Evolutionary conservation across 164 flowering plant genomes (phyloP).

Genomic region (Chimonanthus praecox): DNA sequence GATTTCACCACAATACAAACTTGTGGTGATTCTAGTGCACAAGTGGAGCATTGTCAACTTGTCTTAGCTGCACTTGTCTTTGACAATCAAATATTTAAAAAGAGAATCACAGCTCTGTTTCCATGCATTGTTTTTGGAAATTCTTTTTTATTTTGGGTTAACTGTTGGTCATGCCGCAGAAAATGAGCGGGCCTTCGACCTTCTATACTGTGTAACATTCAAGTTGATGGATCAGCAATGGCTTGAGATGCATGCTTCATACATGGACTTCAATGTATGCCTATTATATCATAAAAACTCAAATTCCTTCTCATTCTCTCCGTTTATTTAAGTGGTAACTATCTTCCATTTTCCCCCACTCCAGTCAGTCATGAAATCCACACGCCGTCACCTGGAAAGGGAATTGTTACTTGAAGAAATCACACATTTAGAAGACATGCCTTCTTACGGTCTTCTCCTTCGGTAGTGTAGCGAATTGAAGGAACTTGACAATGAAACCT

Average conservation of each 20-base stretch:
- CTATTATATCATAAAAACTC: not conserved
- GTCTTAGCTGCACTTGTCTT: too few species aligned
- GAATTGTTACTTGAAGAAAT: constrained; percentile 63
- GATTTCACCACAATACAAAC: not conserved
- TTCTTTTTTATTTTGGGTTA: not conserved
- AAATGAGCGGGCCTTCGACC: constrained; percentile 28
- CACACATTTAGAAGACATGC: constrained; percentile 60
- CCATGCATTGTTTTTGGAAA: not conserved
- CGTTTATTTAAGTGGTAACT: too few species aligned
- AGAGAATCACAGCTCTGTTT: too few species aligned
- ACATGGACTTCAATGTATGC: constrained; percentile 36
- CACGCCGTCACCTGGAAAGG: constrained; percentile 62
- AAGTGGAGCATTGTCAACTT: not conserved
- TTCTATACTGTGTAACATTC: constrained; percentile 31
- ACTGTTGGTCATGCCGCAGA: constrained; percentile 16
- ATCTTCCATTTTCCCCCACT: not conserved
- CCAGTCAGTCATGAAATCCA: constrained; percentile 76
- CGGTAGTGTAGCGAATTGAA: not conserved
- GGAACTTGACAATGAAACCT: not conserved
- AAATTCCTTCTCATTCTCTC: not conserved
- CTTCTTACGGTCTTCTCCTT: constrained; percentile 54
- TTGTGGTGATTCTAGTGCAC: not conserved
- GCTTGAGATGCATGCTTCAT: constrained; percentile 33
- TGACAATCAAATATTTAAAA: too few species aligned
- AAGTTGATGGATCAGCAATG: constrained; percentile 34